A percentile compares a stretch with the other conserved stretches of the same genome.
Conservation (phyloP, 345 rosid species). For the Xanthoceras sorbifolium region DNA sequence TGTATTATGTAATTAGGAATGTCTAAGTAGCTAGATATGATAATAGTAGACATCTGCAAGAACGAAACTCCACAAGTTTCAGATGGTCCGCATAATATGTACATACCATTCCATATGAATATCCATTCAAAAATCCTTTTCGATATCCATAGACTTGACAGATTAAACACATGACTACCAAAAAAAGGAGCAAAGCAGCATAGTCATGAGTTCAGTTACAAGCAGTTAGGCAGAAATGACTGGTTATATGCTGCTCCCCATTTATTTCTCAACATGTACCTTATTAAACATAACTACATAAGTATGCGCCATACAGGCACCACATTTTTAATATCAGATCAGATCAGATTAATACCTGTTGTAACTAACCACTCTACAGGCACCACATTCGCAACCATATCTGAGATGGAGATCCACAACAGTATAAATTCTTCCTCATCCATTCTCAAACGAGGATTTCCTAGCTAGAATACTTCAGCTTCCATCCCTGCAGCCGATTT, state of each 20-base stretch:
- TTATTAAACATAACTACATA: background rate
- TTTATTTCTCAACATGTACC: background rate
- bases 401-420: background rate
- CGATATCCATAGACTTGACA: background rate
- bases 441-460: background rate
- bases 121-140: no score
- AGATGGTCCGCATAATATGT: background rate
- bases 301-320: background rate
- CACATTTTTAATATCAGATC: background rate
- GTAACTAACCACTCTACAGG: background rate
- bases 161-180: background rate
- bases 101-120: no score
- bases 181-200: background rate
- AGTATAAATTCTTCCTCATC: background rate
- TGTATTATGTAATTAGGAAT: no score
- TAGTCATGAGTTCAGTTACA: background rate
- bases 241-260: background rate
- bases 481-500: background rate
- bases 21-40: no score
- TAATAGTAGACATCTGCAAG: background rate
- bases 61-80: background rate
- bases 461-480: background rate
- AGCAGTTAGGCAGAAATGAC: background rate
- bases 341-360: background rate
- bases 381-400: background rate